A percentile compares a stretch with the other conserved stretches of the same genome.
phyloP scores from a whole-genome alignment of 2,329 filamentous ascomycete species.

The Talaromyces sp. region DNA sequence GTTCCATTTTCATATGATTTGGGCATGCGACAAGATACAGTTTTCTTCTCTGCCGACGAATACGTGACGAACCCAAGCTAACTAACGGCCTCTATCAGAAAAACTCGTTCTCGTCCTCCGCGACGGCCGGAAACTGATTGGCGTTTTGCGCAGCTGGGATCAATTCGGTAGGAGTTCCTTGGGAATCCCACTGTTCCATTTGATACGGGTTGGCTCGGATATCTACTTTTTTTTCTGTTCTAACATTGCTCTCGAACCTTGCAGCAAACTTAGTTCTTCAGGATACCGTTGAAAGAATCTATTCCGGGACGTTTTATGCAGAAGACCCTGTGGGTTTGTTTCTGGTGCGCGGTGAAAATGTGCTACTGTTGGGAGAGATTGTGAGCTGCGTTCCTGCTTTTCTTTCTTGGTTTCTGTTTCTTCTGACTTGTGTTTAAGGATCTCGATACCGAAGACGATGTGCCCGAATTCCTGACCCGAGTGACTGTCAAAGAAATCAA shows the following conservation, averaged over 20 bases:
- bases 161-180: slow-evolving; percentile 70
- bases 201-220: not conserved
- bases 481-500: slow-evolving; percentile 67
- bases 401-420: not conserved
- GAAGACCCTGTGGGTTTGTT: slow-evolving; percentile 84
- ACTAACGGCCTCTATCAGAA: slow-evolving; percentile 53
- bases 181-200: not conserved
- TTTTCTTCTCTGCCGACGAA: not conserved
- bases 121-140: slow-evolving; percentile 90
- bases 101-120: slow-evolving; percentile 89
- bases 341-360: slow-evolving; percentile 91
- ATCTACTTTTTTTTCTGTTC: not conserved
- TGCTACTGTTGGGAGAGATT: slow-evolving; percentile 91
- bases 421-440: slow-evolving; percentile 47
- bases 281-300: slow-evolving; percentile 85
- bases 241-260: not conserved
- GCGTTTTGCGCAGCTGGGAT: slow-evolving; percentile 91
- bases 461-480: slow-evolving; percentile 62
- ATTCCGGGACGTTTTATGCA: slow-evolving; percentile 68
- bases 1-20: slow-evolving; percentile 24
- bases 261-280: slow-evolving; percentile 91
- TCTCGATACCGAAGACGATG: slow-evolving; percentile 88
- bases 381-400: slow-evolving; percentile 30
- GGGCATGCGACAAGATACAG: not conserved
- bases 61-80: slow-evolving; percentile 15